Evolutionary conservation across 805 yeast genomes (phyloP), one percentile per base, ranked within the genome.

Genomic region (Sungouiozyma intestinalis): DNA sequence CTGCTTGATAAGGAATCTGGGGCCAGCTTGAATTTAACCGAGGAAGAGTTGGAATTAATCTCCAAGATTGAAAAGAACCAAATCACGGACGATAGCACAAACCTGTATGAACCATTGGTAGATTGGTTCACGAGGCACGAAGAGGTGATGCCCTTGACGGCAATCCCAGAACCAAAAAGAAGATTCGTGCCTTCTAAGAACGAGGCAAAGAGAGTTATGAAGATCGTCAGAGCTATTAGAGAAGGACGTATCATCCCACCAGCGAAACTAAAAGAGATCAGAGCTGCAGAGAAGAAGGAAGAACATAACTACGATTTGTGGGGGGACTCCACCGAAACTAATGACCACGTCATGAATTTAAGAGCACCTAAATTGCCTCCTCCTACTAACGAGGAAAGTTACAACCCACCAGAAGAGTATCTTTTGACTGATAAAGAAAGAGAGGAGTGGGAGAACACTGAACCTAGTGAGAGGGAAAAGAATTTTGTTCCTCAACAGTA

Each of bases 331-430:
- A 76, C 75, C 38, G 76, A 73, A 40, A 47, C 46, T 14, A 41
- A 48, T 33, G 95, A 87, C 56, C 95, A 88, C 63, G 69, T 86
- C 38, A 87, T 87, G 95, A 86, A 77, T 48, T 69, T 90, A 53
- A 77, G 95, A 58, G 98, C 98, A 14, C 98, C 99, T 33, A 90
- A 92, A 63, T 53, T 86, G 53, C 79, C 95, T 14, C 97, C 97
- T 31, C 99, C 99, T 44, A 85, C 97, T 1, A 78, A 92, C 58
- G 98, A 90, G 51, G 96, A 90, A 67, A 79, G 92, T 54, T 92
- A 92, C 64, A 92, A 92, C 59, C 99, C 99, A 32, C 99, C 99
- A 4, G 95, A 74, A 57, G 99, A 92, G 68, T 92, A 92, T 56
- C 66, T 92, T 50, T 66, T 85, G 47, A 78, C 78, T 13, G 83